Base-by-base conservation (phyloP, 108 stramenopile species). In the Cyclostephanos tholiformis region DNA sequence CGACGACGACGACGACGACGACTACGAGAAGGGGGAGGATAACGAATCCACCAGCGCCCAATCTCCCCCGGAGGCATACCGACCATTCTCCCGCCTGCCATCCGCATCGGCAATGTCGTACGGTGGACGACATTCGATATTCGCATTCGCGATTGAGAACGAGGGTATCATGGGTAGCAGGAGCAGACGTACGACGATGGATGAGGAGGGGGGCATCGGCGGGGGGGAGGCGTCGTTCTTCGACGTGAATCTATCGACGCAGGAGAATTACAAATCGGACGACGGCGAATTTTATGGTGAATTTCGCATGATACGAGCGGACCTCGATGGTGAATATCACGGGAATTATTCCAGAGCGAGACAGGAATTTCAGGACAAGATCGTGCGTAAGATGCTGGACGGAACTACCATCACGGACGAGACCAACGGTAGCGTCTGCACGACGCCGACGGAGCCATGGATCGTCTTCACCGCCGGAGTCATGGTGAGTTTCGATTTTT, bases 381-480 rank as follows among this genome's bases (percentile, higher is more conserved):
- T 94, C 32, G 87, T 96, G 38, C 83, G 86, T 8, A 86, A 71
- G 66, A 56, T 89, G 23, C 55, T 90, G 10, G 74, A 91, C 57
- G 75, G 53, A 17, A 85, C 88, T 0, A 29, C 83, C 7, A 85
- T 95, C 19, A 59, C 71, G 8, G 94, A 95, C 67, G 25, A 65
- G 8, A 70, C 80, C 26, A 81, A 90, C 74, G 91, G 91, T 11
- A 59, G 81, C 25, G 64, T 88, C 23, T 92, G 94, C 41, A 86
- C 80, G 38, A 88, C 90, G 16, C 91, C 94, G 8, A 91, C 90
- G 13, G 89, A 95, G 46, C 94, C 94, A 30, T 95, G 89, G 89
- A 81, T 91, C 53, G 83, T 96, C 30, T 96, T 96, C 71, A 97
- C 96, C 30, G 96, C 95, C 12, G 97, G 97, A 9, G 93, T 93